Evolutionary conservation across 164 flowering plant genomes (phyloP), one percentile per base, ranked within the genome.

Genomic region (Piper betle): DNA sequence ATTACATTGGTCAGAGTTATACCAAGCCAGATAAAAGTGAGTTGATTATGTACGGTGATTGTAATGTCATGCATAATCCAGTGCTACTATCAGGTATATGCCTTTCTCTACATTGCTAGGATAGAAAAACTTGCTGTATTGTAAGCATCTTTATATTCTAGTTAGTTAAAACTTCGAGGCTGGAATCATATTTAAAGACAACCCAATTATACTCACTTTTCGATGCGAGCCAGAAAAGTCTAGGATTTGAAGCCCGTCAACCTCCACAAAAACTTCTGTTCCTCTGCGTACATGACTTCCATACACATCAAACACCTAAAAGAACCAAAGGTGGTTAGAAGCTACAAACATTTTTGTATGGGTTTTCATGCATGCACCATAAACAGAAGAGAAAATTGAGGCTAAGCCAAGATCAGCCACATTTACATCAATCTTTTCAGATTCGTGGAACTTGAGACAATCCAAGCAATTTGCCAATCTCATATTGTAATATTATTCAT

Each of bases 281-380:
- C 83, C 86, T 66, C 75, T 55, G 52, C 61, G 37, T 5, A 74
- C 77, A 79, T 86, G 91, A 65, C 86, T 88, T n/a, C 76, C 78
- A 74, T 67, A 79, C 40, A 69, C 75, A 82, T 88, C 92, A 58
- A 84, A 76, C 69, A 83, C 53, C 92, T 88, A 71, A 12, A 68
- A 19, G 64, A 75, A 38, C 37, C 42, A 16, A 39, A 9, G 15
- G 6, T 8, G 16, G 54, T 37, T 4, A 38, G 4, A 46, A 46
- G 50, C 50, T 46, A 46, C 12, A 6, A 5, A 46, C 3, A 46
- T 10, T 10, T 6, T 6, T 2, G 15, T 46, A 12, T 46, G 33
- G 33, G 2, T 25, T 25, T 25, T 25, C 33, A 25, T 25, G 33
- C 7, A 46, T 5, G 50, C 50, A 46, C 10, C 11, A 42, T 10